Evolutionary conservation across 2,329 filamentous ascomycete genomes (phyloP).

Genomic region (Celoporthe dispersa): DNA sequence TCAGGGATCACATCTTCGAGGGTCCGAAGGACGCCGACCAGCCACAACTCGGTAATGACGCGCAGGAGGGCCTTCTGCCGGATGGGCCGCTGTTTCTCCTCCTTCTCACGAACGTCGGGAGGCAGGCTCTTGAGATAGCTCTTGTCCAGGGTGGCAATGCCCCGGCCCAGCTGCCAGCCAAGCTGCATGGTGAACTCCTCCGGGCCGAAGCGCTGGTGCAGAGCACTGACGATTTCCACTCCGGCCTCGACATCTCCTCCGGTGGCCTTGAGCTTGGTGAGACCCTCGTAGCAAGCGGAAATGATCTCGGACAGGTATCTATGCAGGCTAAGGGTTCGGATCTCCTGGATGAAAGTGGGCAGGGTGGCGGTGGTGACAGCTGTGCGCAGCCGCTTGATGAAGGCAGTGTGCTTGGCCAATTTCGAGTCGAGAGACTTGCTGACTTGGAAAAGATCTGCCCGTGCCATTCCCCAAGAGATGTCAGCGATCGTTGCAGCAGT

Average conservation of each 20-base stretch:
- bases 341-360: conserved; percentile 85
- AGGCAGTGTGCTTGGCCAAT: conserved; percentile 96
- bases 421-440: conserved; percentile 87
- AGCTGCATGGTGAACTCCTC: conserved; percentile 88
- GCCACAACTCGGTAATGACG: conserved; percentile 94
- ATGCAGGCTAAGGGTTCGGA: conserved; percentile 86
- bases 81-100: conserved; percentile 90
- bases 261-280: conserved; percentile 82
- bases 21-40: conserved; percentile 85
- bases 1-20: conserved; percentile 71
- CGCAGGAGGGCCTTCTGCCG: conserved; percentile 85
- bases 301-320: conserved; percentile 98
- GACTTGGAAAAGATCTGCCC: conserved; percentile 75
- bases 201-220: conserved; percentile 93
- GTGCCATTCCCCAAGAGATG: not conserved
- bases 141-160: conserved; percentile 89
- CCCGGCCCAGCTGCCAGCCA: conserved; percentile 89
- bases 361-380: conserved; percentile 81
- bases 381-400: conserved; percentile 94
- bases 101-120: conserved; percentile 84
- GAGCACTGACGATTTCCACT: conserved; percentile 90
- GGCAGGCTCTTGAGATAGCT: conserved; percentile 76
- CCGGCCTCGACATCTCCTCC: conserved; percentile 90
- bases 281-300: conserved; percentile 90
- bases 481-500: conserved; percentile 27